Percentiles rank a stretch among this genome's conserved stretches.
Conservation (phyloP, 2,329 filamentous ascomycete genomes). For the Pseudopyrenochaeta lycopersici region DNA sequence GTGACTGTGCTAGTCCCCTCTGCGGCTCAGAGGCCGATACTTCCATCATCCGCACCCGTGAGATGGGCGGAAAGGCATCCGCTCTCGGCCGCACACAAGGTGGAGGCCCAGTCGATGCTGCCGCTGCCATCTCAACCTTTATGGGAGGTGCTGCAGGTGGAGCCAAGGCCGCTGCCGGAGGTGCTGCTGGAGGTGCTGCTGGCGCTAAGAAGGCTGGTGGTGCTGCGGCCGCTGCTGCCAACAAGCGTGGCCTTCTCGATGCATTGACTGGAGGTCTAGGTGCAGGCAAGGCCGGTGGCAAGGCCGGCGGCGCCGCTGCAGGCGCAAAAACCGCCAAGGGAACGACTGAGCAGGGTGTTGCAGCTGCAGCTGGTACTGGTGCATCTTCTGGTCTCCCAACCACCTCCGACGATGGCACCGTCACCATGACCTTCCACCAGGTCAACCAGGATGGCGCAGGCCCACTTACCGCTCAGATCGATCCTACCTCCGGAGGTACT, state of each 20-base stretch:
- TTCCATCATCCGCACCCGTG: constrained; percentile 71
- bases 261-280: constrained; percentile 29
- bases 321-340: constrained; percentile 60
- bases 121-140: constrained; percentile 66
- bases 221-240: constrained; percentile 5
- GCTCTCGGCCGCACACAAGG: constrained; percentile 71
- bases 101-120: constrained; percentile 67
- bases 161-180: constrained; percentile 4
- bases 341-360: constrained; percentile 62
- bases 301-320: constrained; percentile 43
- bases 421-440: constrained; percentile 72
- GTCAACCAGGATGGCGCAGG: constrained; percentile 77
- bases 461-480: constrained; percentile 67
- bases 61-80: constrained; percentile 65
- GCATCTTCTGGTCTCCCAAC: constrained; percentile 67
- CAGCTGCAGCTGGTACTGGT: constrained; percentile 64
- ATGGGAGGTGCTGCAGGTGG: constrained; percentile 53
- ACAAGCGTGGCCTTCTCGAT: constrained; percentile 40
- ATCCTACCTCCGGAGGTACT: constrained; percentile 70
- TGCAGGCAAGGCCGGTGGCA: constrained; percentile 12
- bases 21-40: constrained; percentile 75
- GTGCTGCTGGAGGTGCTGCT: neutral
- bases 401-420: constrained; percentile 65
- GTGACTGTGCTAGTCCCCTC: constrained; percentile 68
- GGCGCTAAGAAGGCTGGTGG: neutral